Evolutionary conservation across 2,329 filamentous ascomycete species (phyloP).

Genomic region (Cadophora sp.): DNA sequence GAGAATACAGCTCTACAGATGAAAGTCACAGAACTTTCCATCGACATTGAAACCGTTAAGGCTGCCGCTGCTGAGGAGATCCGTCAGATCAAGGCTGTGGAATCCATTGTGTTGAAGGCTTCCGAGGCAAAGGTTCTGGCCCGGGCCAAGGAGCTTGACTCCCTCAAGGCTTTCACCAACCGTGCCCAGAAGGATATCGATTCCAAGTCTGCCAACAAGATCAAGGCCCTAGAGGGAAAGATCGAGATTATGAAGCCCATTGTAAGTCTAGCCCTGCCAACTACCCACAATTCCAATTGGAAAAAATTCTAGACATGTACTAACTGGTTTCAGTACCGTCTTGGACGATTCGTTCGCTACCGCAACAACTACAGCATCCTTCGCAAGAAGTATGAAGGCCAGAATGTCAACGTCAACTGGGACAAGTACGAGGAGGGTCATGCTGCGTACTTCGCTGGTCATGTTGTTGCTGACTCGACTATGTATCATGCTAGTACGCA

Average conservation of each 20-base stretch:
- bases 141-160: not conserved
- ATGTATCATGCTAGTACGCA: slow-evolving; percentile 8
- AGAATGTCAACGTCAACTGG: not conserved
- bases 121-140: not conserved
- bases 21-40: not conserved
- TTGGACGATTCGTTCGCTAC: slow-evolving; percentile 3
- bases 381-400: slow-evolving; percentile 3
- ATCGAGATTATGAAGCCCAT: slow-evolving; percentile 11
- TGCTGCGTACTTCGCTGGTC: not conserved
- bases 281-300: not conserved
- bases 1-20: not conserved
- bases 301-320: not conserved
- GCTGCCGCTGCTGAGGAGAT: not conserved
- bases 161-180: not conserved
- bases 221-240: slow-evolving; percentile 3
- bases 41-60: not conserved
- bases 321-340: not conserved
- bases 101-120: not conserved
- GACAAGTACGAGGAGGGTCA: slow-evolving; percentile 10
- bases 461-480: slow-evolving; percentile 4
- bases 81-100: not conserved
- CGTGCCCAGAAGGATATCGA: not conserved
- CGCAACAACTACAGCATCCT: slow-evolving; percentile 10
- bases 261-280: slow-evolving; percentile 7
- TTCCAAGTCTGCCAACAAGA: not conserved